Evolutionary conservation across 2,329 filamentous ascomycete genomes (phyloP).

Genomic region (Basipetospora chlamydospora): DNA sequence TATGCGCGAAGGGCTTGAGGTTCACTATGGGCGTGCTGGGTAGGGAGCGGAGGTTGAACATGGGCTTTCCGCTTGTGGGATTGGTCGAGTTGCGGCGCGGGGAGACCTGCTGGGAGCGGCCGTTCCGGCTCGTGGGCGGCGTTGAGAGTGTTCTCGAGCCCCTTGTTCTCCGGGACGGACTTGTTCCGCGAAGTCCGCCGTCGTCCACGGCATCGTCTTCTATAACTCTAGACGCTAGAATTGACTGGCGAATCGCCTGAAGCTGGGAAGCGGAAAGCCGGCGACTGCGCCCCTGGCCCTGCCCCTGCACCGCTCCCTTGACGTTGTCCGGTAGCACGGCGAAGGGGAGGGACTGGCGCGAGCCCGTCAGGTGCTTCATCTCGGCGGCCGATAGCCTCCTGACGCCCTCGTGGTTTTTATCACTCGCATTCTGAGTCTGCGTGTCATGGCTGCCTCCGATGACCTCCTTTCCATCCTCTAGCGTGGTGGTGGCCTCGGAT

Average conservation of each 20-base stretch:
- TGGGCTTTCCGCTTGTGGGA: too few relatives aligned
- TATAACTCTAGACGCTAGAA: constrained; percentile 8
- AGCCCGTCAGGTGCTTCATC: constrained; percentile 41
- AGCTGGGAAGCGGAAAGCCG: constrained; percentile 6
- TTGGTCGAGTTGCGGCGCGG: constrained; percentile 35
- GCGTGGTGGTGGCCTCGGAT: not conserved
- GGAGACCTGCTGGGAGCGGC: constrained; percentile 11
- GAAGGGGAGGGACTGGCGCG: constrained; percentile 43
- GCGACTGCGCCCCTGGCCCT: constrained; percentile 15
- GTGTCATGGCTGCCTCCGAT: too few relatives aligned
- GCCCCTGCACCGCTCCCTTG: too few relatives aligned
- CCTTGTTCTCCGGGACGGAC: not conserved
- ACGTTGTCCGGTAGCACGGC: constrained; percentile 19
- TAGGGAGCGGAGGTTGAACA: not conserved
- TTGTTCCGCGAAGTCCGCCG: too few relatives aligned
- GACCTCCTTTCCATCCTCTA: too few relatives aligned
- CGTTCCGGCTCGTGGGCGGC: constrained; percentile 29
- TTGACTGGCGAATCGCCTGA: constrained; percentile 16
- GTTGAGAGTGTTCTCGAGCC: constrained; percentile 32
- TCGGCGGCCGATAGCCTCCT: constrained; percentile 42
- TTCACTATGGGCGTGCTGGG: not conserved
- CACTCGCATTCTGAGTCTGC: too few relatives aligned
- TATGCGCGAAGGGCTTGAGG: not conserved
- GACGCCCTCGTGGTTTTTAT: constrained; percentile 27
- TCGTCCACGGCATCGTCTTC: too few relatives aligned